Conservation (phyloP, 2,329 filamentous ascomycete genomes). For the Fusarium sp. region DNA sequence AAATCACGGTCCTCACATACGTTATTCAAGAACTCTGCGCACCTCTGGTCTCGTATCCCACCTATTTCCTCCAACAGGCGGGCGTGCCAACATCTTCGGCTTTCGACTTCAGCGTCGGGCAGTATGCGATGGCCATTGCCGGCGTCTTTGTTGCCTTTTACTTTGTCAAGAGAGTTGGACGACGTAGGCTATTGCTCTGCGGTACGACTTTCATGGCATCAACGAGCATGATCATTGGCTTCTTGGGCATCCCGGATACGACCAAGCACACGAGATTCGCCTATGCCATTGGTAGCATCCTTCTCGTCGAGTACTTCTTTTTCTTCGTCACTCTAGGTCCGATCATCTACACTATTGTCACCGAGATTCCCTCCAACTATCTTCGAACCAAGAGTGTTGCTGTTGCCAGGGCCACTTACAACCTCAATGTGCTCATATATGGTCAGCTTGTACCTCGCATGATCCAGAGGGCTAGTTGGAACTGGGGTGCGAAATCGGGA, state of each 20-base stretch:
- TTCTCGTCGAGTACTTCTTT: constrained; percentile 60
- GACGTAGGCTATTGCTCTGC: constrained; percentile 59
- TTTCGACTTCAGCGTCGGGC: constrained; percentile 33
- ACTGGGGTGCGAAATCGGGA: constrained; percentile 64
- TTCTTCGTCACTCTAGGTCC: constrained; percentile 57
- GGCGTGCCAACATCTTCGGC: constrained; percentile 24
- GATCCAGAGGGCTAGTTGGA: constrained; percentile 61
- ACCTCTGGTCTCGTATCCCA: constrained; percentile 28
- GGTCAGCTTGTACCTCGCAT: constrained; percentile 63
- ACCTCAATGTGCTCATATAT: constrained; percentile 63
- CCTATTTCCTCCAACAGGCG: constrained; percentile 38
- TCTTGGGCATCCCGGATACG: constrained; percentile 69
- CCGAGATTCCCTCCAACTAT: constrained; percentile 63
- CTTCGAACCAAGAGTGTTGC: constrained; percentile 64
- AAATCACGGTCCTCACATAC: constrained; percentile 33
- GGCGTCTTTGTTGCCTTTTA: constrained; percentile 32
- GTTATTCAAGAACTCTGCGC: constrained; percentile 37
- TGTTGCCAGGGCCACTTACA: constrained; percentile 62
- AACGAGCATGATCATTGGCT: constrained; percentile 54
- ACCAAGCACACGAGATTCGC: constrained; percentile 58
- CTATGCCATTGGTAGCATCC: constrained; percentile 63
- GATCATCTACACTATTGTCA: constrained; percentile 89
- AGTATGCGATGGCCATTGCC: constrained; percentile 33
- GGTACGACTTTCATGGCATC: constrained; percentile 54
- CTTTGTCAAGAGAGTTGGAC: constrained; percentile 20